Conservation (phyloP, 2,329 filamentous ascomycete species). For the Thelonectria olida region DNA sequence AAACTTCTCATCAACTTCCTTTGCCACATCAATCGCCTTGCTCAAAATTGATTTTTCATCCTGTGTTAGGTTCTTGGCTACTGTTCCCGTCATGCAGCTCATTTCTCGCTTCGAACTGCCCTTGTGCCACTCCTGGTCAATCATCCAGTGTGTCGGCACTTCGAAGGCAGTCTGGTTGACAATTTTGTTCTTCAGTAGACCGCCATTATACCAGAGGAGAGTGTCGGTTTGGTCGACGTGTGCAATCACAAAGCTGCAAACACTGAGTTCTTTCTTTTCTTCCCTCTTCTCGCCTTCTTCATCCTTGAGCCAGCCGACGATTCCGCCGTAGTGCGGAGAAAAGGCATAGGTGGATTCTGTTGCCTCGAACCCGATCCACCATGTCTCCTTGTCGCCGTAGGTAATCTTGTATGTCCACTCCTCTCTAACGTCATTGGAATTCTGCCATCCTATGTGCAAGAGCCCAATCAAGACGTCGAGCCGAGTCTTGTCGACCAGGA, state of each 20-base stretch:
- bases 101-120: conserved; percentile 44
- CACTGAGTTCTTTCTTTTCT: conserved; percentile 12
- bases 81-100: conserved; percentile 49
- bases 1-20: background rate
- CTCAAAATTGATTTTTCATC: conserved; percentile 18
- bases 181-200: conserved; percentile 52
- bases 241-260: conserved; percentile 54
- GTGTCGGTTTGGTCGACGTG: conserved; percentile 50
- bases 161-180: conserved; percentile 43
- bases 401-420: conserved; percentile 51
- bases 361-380: conserved; percentile 56
- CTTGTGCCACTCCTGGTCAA: conserved; percentile 50
- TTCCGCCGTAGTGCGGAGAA: conserved; percentile 52
- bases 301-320: conserved; percentile 46
- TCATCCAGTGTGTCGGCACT: conserved; percentile 52
- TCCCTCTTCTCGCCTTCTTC: conserved; percentile 5
- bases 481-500: conserved; percentile 52
- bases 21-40: conserved; percentile 22
- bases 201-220: conserved; percentile 55
- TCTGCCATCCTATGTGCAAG: conserved; percentile 56
- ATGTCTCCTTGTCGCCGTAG: conserved; percentile 58
- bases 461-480: conserved; percentile 49
- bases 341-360: conserved; percentile 50
- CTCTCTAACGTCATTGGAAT: conserved; percentile 50
- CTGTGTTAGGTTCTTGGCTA: conserved; percentile 7